Percentiles rank a stretch among this genome's conserved stretches.
These are phyloP conservation scores for Atkinsonella hypoxylon DNA, from an alignment of 2,329 filamentous ascomycete genomes.

Conservation along the genomic window DNA sequence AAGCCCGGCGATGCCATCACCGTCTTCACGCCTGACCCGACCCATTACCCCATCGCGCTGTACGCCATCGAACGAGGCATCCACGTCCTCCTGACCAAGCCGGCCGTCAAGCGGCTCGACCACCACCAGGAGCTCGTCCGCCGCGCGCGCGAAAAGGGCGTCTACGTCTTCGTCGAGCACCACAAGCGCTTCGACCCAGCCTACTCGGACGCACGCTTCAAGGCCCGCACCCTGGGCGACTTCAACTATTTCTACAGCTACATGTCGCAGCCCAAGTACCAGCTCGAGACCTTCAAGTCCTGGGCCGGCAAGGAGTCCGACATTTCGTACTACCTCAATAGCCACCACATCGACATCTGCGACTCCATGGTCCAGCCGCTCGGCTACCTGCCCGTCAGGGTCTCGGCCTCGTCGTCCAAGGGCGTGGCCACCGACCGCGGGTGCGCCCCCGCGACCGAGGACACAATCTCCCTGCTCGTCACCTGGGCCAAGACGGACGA, in stretches of 20 bases:
- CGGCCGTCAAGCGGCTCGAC: constrained; percentile 71
- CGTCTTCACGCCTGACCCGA: constrained; percentile 90
- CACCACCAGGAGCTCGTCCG: constrained; percentile 69
- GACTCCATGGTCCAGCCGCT: constrained; percentile 73
- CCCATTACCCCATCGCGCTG: constrained; percentile 81
- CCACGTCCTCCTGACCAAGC: constrained; percentile 90
- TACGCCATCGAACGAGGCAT: constrained; percentile 82
- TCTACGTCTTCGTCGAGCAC: constrained; percentile 90
- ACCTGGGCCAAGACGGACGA: constrained; percentile 71
- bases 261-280: constrained; percentile 86
- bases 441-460: constrained; percentile 72
- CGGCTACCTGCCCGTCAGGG: constrained; percentile 65
- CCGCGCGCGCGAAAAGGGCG: constrained; percentile 59
- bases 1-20: constrained; percentile 79
- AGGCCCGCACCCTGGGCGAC: constrained; percentile 67
- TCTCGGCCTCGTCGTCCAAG: constrained; percentile 65
- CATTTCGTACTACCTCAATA: constrained; percentile 94
- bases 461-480: constrained; percentile 83
- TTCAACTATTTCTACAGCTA: constrained; percentile 99
- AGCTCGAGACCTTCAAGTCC: constrained; percentile 87
- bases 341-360: constrained; percentile 84
- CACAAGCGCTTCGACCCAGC: constrained; percentile 94
- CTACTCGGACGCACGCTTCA: constrained; percentile 75
- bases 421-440: constrained; percentile 70
- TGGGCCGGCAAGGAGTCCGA: constrained; percentile 89